Percentiles rank a stretch among this genome's conserved stretches.
Evolutionary conservation across 306 rosid genomes (phyloP).

Genomic region (Cucumis cinereus): DNA sequence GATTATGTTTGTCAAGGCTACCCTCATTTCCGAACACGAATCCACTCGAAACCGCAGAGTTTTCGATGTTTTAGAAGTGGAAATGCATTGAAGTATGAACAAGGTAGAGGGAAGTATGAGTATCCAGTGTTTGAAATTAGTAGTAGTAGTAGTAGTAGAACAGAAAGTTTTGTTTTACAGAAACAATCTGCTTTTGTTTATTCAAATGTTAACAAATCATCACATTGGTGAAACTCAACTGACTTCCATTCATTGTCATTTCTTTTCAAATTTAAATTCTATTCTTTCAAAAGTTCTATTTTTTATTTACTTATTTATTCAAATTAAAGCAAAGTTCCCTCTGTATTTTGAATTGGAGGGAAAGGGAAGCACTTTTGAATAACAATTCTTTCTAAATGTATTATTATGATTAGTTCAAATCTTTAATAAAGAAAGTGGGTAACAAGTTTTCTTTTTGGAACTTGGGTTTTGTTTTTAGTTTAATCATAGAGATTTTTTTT

Average conservation of each 20-base stretch:
- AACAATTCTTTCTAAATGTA: not conserved
- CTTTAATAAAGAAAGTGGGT: not conserved
- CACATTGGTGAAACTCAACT: not conserved
- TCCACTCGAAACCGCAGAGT: constrained; percentile 23
- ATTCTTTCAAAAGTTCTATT: not conserved
- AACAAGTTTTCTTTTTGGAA: not conserved
- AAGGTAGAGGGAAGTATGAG: constrained; percentile 20
- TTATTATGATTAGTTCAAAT: not conserved
- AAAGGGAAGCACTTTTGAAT: not conserved
- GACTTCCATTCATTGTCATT: not conserved
- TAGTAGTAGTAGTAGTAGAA: constrained; percentile 11
- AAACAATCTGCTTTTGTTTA: constrained; percentile 43
- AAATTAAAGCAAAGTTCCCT: not conserved
- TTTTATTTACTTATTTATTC: not conserved
- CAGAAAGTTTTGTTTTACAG: constrained; percentile 27
- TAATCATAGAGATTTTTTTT: not conserved
- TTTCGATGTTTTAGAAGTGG: constrained; percentile 36
- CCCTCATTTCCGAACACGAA: constrained; percentile 45
- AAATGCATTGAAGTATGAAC: constrained; percentile 19
- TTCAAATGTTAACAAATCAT: constrained; percentile 11
- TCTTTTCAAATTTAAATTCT: not conserved
- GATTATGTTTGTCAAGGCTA: constrained; percentile 45
- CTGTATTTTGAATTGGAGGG: not conserved
- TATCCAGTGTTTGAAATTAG: constrained; percentile 56
- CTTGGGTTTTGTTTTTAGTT: not conserved